Evolutionary conservation across 1,284 basidiomycete genomes (phyloP).

Genomic region (Malassezia sympodialis): DNA sequence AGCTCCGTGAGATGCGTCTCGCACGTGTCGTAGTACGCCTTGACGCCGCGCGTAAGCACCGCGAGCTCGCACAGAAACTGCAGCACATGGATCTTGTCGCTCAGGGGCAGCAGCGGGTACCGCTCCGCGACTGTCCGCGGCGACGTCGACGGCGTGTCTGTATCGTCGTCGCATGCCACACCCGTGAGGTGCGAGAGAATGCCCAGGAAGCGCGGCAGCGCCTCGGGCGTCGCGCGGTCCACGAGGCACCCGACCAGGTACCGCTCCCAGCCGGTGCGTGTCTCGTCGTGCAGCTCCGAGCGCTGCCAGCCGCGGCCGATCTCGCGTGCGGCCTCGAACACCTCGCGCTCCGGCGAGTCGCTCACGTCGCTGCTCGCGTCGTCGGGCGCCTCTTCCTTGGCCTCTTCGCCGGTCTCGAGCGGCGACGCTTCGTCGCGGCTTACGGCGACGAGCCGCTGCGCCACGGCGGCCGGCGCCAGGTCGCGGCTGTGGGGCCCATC

Average conservation of each 20-base stretch:
- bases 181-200: conserved; percentile 44
- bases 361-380: not conserved
- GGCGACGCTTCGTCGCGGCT: conserved; percentile 29
- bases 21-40: conserved; percentile 77
- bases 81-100: conserved; percentile 73
- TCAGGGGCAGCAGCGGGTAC: conserved; percentile 63
- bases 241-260: conserved; percentile 32
- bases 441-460: conserved; percentile 17
- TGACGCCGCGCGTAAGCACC: conserved; percentile 75
- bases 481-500: conserved; percentile 54
- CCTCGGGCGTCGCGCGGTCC: conserved; percentile 28
- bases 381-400: conserved; percentile 9
- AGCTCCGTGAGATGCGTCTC: conserved; percentile 80
- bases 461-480: conserved; percentile 10
- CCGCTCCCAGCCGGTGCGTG: conserved; percentile 37
- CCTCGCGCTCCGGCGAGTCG: conserved; percentile 23
- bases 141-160: conserved; percentile 12
- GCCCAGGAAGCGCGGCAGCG: conserved; percentile 33
- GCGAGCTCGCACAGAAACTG: conserved; percentile 80
- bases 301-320: conserved; percentile 34
- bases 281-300: conserved; percentile 30
- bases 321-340: conserved; percentile 25
- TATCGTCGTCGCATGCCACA: conserved; percentile 29
- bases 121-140: conserved; percentile 48
- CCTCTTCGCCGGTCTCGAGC: conserved; percentile 31